Conservation (phyloP, 805 yeast genomes). For the Brettanomyces custersianus region DNA sequence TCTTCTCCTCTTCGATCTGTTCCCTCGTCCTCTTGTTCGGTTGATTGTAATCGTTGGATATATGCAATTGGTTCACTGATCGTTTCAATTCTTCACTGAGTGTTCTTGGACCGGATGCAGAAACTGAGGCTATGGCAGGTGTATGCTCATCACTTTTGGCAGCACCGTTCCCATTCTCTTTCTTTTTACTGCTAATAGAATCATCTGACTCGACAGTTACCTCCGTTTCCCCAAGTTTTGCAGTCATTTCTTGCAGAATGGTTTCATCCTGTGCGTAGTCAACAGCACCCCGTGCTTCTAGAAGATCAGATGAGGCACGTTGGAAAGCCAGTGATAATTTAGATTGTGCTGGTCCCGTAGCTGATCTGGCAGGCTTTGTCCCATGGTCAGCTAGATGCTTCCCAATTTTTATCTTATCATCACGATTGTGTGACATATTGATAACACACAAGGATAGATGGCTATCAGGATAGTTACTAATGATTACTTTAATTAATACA, state of each 20-base stretch:
- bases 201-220: not conserved
- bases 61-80: conserved; percentile 1
- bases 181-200: not conserved
- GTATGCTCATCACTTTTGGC: too few species aligned
- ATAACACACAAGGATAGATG: too few species aligned
- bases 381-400: too few species aligned
- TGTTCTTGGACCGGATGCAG: too few species aligned
- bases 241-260: conserved; percentile 18
- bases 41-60: not conserved
- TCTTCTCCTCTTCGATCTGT: not conserved
- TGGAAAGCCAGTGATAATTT: conserved; percentile 23
- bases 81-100: conserved; percentile 3
- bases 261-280: conserved; percentile 20
- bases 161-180: not conserved
- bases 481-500: too few species aligned
- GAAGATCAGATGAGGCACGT: conserved; percentile 15
- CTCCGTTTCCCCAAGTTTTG: not conserved
- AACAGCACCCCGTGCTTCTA: conserved; percentile 14
- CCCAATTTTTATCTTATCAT: too few species aligned
- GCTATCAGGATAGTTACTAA: too few species aligned
- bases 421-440: too few species aligned
- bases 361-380: too few species aligned
- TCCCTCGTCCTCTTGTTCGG: not conserved
- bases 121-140: too few species aligned
- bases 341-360: conserved; percentile 13